Percentiles rank a stretch among this genome's conserved stretches.
These are phyloP conservation scores for Collybiopsis confluens DNA, from an alignment of 768 basidiomycete genomes.

Conservation along the genomic window DNA sequence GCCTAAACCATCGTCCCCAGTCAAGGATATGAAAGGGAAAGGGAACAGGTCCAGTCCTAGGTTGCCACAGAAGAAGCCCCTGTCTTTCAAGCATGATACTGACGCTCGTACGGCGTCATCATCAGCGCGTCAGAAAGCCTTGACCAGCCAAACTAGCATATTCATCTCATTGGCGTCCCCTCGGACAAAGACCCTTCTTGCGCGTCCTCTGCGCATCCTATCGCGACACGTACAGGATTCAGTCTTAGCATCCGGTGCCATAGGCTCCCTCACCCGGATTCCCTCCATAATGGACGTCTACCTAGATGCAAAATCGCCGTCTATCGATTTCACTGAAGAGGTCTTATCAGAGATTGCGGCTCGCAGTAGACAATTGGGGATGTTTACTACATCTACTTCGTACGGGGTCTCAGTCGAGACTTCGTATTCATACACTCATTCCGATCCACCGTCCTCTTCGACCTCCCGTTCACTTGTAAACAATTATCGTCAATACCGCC, in stretches of 20 bases:
- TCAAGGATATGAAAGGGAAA: neutral
- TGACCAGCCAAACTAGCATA: neutral
- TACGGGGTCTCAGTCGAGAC: too few species aligned
- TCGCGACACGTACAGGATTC: neutral
- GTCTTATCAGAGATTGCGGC: slow-evolving; percentile 24
- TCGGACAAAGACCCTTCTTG: neutral
- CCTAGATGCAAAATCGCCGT: slow-evolving; percentile 34
- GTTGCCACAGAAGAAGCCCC: neutral
- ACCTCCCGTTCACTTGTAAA: too few species aligned
- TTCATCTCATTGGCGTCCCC: neutral
- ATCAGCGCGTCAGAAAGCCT: neutral
- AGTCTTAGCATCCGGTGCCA: neutral
- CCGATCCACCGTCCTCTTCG: too few species aligned
- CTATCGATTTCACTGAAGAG: slow-evolving; percentile 24
- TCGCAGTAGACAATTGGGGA: slow-evolving; percentile 8
- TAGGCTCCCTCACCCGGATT: slow-evolving; percentile 14
- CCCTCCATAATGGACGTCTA: slow-evolving; percentile 45
- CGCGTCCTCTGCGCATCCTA: neutral
- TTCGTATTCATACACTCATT: too few species aligned
- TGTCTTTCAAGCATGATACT: neutral
- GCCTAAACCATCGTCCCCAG: neutral
- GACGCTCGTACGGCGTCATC: too few species aligned
- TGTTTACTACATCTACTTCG: neutral
- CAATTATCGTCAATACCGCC: neutral
- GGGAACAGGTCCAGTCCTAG: neutral